Conservation (phyloP, 2,329 filamentous ascomycete genomes). For the Aaosphaeria arxii region DNA sequence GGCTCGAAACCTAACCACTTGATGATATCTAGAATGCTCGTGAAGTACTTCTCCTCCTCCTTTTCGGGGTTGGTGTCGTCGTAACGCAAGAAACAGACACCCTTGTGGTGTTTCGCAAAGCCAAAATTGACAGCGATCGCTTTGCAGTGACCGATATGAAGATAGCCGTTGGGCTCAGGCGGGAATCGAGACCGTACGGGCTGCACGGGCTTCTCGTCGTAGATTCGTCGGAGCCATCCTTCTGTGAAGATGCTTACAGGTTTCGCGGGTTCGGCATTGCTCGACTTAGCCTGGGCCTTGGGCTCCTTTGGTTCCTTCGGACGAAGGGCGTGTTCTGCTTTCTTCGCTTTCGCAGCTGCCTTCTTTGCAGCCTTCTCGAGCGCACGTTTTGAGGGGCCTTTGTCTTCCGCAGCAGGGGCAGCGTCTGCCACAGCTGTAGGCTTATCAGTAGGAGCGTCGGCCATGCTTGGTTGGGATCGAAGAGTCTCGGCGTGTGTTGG, state of each 20-base stretch:
- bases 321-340: slow-evolving; percentile 40
- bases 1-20: slow-evolving; percentile 84
- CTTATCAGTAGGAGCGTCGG: no score
- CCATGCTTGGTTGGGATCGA: no score
- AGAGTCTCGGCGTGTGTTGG: no score
- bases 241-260: slow-evolving; percentile 44
- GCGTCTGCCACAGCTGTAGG: no score
- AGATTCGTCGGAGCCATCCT: slow-evolving; percentile 50
- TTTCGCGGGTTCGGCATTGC: slow-evolving; percentile 16
- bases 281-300: slow-evolving; percentile 14
- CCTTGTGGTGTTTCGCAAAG: slow-evolving; percentile 81
- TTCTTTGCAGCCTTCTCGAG: slow-evolving; percentile 51
- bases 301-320: slow-evolving; percentile 34
- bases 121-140: slow-evolving; percentile 96
- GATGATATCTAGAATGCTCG: slow-evolving; percentile 84
- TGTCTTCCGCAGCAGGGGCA: slow-evolving; percentile 17
- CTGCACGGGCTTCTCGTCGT: slow-evolving; percentile 48
- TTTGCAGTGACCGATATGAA: slow-evolving; percentile 93
- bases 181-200: slow-evolving; percentile 50
- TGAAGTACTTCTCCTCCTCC: slow-evolving; percentile 87
- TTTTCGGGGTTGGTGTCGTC: slow-evolving; percentile 96
- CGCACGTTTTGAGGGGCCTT: slow-evolving; percentile 46
- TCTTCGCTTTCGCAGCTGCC: slow-evolving; percentile 43
- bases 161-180: slow-evolving; percentile 77
- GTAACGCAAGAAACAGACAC: slow-evolving; percentile 73